Conservation (phyloP, 192 early-diverging fungal genomes). For the Backusella morwellensis region DNA sequence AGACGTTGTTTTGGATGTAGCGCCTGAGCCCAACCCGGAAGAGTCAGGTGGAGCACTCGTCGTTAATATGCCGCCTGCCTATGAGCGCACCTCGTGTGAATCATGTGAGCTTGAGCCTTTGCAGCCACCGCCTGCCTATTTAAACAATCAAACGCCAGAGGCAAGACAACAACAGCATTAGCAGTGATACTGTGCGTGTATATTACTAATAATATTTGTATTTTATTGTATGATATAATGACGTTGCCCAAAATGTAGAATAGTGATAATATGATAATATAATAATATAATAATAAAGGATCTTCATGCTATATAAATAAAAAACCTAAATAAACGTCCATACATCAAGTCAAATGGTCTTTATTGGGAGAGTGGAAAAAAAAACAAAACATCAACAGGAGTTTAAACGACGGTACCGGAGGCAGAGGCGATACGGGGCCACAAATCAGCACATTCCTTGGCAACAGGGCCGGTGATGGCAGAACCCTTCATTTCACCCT, state of each 20-base stretch:
- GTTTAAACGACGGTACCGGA: slow-evolving; percentile 68
- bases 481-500: slow-evolving; percentile 69
- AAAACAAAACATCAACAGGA: not conserved
- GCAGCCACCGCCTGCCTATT: slow-evolving; percentile 8
- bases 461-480: slow-evolving; percentile 99
- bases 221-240: too few relatives aligned
- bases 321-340: not conserved
- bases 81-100: not conserved
- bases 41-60: not conserved
- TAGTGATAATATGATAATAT: too few relatives aligned
- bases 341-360: not conserved
- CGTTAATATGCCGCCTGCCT: not conserved
- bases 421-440: slow-evolving; percentile 98
- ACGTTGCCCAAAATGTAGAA: too few relatives aligned
- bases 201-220: not conserved
- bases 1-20: slow-evolving; percentile 12
- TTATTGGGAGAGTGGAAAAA: not conserved
- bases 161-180: not conserved
- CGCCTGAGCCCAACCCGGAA: not conserved
- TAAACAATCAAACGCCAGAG: not conserved
- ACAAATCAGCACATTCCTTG: slow-evolving; percentile 99
- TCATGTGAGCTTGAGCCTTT: not conserved
- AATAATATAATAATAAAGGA: too few relatives aligned
- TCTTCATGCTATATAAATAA: too few relatives aligned
- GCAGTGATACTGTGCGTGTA: not conserved